These are phyloP conservation scores for Phaeotremella skinneri DNA, from an alignment of 768 basidiomycete species.

Conservation along the genomic window DNA sequence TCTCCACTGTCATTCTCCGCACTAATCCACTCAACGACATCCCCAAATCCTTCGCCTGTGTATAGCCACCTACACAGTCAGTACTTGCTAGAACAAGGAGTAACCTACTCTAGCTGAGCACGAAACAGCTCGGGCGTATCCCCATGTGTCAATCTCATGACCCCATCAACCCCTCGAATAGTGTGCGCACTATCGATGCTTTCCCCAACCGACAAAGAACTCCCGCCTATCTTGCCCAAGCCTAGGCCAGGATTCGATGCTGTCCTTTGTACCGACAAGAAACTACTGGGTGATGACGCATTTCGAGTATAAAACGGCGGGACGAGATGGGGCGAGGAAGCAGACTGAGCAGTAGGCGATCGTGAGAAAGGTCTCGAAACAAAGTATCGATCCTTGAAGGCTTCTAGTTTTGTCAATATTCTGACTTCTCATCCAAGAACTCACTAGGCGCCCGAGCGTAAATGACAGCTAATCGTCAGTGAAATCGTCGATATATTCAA, in stretches of 20 bases:
- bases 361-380: conserved; percentile 57
- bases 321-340: conserved; percentile 28
- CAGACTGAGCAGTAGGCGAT: conserved; percentile 53
- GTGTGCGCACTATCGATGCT: conserved; percentile 17
- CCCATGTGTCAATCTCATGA: conserved; percentile 33
- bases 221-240: conserved; percentile 4
- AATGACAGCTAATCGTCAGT: conserved; percentile 63
- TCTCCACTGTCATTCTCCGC: conserved; percentile 46
- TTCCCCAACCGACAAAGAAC: conserved; percentile 13
- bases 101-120: conserved; percentile 73
- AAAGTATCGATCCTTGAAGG: conserved; percentile 86
- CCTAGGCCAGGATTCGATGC: neutral
- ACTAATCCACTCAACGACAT: conserved; percentile 57
- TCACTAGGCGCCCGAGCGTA: conserved; percentile 87
- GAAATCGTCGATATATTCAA: neutral
- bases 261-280: conserved; percentile 3
- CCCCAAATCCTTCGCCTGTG: conserved; percentile 77
- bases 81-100: neutral
- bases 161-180: conserved; percentile 13
- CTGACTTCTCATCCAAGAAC: conserved; percentile 9
- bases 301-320: neutral
- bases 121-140: conserved; percentile 74
- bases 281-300: conserved; percentile 2
- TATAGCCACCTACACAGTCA: conserved; percentile 62
- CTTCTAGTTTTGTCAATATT: conserved; percentile 43